These are phyloP conservation scores for Paramarasmius palmivorus DNA, from an alignment of 1,284 basidiomycete genomes.

Conservation along the genomic window DNA sequence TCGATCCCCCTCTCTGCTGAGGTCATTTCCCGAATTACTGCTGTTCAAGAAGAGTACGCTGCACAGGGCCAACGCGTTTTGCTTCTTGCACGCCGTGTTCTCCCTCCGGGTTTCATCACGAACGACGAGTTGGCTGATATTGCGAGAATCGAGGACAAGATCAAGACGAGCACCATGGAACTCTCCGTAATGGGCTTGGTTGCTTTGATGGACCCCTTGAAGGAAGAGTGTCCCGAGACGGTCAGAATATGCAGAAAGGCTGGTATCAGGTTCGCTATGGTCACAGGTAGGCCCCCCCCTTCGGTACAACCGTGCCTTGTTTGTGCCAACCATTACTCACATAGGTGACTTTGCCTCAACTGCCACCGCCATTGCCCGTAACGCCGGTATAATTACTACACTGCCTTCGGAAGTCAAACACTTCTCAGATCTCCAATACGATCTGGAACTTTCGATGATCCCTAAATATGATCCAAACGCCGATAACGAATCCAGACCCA, in stretches of 20 bases:
- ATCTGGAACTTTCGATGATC: slow-evolving; percentile 20
- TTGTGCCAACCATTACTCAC: background rate
- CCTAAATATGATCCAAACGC: slow-evolving; percentile 25
- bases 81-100: slow-evolving; percentile 38
- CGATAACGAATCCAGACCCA: background rate
- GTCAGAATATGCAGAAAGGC: slow-evolving; percentile 53
- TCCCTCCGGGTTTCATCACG: slow-evolving; percentile 30
- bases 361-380: slow-evolving; percentile 60
- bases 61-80: slow-evolving; percentile 61
- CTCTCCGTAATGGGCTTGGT: slow-evolving; percentile 64
- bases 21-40: slow-evolving; percentile 31
- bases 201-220: slow-evolving; percentile 65
- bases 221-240: slow-evolving; percentile 57
- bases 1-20: slow-evolving; percentile 26
- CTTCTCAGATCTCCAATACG: slow-evolving; percentile 34
- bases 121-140: slow-evolving; percentile 27
- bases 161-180: slow-evolving; percentile 35
- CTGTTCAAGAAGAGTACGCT: slow-evolving; percentile 53
- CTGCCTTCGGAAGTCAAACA: slow-evolving; percentile 32
- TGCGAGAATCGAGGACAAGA: slow-evolving; percentile 38
- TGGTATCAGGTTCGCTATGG: slow-evolving; percentile 68
- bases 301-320: background rate
- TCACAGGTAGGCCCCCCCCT: slow-evolving; percentile 53
- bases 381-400: slow-evolving; percentile 56
- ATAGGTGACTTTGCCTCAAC: slow-evolving; percentile 38